These are phyloP conservation scores for Diplocarpon rosae DNA, from an alignment of 2,329 filamentous ascomycete genomes.

Conservation along the genomic window DNA sequence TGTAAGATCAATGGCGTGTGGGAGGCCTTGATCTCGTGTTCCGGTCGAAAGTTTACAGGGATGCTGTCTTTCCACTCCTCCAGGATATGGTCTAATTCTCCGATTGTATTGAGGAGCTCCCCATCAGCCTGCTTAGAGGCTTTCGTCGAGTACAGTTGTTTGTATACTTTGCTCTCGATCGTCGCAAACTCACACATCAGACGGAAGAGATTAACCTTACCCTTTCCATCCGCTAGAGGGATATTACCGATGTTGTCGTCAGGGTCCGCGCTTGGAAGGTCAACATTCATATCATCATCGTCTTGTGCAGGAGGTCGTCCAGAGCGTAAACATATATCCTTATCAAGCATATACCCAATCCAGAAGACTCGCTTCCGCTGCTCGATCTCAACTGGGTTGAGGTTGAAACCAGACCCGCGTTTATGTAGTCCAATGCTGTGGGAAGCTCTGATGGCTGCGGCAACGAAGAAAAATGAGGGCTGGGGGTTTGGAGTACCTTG, in stretches of 20 bases:
- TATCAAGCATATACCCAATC: conserved; percentile 66
- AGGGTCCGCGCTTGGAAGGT: conserved; percentile 83
- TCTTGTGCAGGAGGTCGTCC: conserved; percentile 62
- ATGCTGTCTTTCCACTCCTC: conserved; percentile 97
- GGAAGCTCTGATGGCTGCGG: conserved; percentile 78
- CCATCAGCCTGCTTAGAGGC: conserved; percentile 87
- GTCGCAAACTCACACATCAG: conserved; percentile 84
- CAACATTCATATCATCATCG: conserved; percentile 87
- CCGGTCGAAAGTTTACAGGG: conserved; percentile 90
- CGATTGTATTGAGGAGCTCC: conserved; percentile 88
- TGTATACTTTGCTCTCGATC: conserved; percentile 93
- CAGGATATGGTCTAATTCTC: conserved; percentile 78
- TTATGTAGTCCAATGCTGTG: conserved; percentile 96
- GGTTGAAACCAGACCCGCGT: conserved; percentile 79
- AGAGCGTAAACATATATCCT: conserved; percentile 63
- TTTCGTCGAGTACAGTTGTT: conserved; percentile 81
- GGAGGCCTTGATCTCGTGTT: conserved; percentile 87
- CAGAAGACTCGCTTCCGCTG: conserved; percentile 73
- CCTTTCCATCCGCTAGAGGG: conserved; percentile 74
- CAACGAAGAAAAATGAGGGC: conserved; percentile 81
- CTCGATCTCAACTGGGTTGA: conserved; percentile 89
- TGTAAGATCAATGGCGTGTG: conserved; percentile 92
- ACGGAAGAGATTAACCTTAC: conserved; percentile 90
- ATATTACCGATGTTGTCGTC: conserved; percentile 92
- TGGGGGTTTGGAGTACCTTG: conserved; percentile 96